Evolutionary conservation across 75 land plant genomes (phyloP).

Genomic region (Gnetum montanum): DNA sequence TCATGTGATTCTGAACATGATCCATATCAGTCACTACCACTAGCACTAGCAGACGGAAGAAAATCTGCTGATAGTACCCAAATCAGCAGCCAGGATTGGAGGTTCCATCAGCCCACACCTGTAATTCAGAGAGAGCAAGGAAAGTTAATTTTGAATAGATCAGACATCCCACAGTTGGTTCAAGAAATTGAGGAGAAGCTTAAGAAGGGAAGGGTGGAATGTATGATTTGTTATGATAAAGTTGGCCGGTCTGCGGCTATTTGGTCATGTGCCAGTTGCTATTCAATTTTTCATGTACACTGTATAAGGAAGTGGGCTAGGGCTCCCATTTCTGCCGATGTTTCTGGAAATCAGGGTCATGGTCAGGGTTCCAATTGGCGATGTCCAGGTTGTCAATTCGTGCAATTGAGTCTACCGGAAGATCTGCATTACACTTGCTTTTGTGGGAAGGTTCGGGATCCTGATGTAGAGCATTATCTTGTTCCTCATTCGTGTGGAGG

Average conservation of each 20-base stretch:
- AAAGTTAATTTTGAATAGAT: background rate
- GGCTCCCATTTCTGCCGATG: constrained; percentile 70
- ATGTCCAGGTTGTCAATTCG: constrained; percentile 93
- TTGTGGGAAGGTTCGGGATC: constrained; percentile 74
- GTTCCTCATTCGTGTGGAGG: constrained; percentile 99
- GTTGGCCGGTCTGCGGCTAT: constrained; percentile 60
- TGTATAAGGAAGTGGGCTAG: constrained; percentile 92
- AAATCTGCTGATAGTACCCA: background rate
- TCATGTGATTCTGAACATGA: background rate
- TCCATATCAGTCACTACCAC: background rate
- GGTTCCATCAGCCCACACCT: background rate
- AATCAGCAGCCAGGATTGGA: constrained; percentile 4
- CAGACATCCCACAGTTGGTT: constrained; percentile 65
- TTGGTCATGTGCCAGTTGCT: constrained; percentile 93
- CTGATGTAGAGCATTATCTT: constrained; percentile 71
- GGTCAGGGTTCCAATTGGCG: constrained; percentile 63
- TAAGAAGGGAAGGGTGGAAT: constrained; percentile 60
- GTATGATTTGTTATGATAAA: constrained; percentile 97
- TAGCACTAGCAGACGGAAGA: too few relatives aligned
- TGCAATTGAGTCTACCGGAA: constrained; percentile 41
- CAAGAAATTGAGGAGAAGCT: constrained; percentile 94
- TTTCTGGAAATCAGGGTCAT: constrained; percentile 30
- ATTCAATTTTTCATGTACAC: constrained; percentile 72
- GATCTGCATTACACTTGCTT: constrained; percentile 80
- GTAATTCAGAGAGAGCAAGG: background rate